Conservation (phyloP, 805 yeast genomes). For the Tetrapisispora arboricola region DNA sequence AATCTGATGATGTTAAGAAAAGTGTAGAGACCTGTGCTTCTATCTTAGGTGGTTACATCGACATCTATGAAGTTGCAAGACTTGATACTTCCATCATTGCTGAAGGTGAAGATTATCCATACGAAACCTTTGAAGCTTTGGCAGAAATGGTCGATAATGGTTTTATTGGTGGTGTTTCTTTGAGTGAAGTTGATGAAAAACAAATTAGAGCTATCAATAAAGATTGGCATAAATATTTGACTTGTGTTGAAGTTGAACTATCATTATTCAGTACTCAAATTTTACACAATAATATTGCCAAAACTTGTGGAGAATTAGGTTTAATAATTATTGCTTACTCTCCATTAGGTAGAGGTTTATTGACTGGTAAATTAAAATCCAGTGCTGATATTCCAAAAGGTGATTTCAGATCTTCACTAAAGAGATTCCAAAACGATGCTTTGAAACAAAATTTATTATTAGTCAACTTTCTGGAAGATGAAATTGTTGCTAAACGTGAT, state of each 20-base stretch:
- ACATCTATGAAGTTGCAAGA: constrained; percentile 65
- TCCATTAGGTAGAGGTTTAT: constrained; percentile 70
- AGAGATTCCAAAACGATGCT: constrained; percentile 51
- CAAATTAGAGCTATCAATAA: constrained; percentile 50
- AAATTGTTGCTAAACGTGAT: constrained; percentile 36
- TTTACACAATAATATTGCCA: constrained; percentile 51
- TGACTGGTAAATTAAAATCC: constrained; percentile 51
- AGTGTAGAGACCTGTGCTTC: constrained; percentile 38
- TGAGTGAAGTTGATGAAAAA: constrained; percentile 60
- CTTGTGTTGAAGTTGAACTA: constrained; percentile 69
- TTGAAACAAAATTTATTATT: constrained; percentile 42
- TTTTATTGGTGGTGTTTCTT: constrained; percentile 55
- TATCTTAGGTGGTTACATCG: constrained; percentile 40
- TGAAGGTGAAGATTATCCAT: constrained; percentile 28
- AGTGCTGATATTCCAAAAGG: constrained; percentile 41
- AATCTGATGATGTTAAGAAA: constrained; percentile 35
- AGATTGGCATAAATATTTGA: constrained; percentile 41
- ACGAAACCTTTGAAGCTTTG: constrained; percentile 48
- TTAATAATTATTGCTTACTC: constrained; percentile 73
- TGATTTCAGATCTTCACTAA: constrained; percentile 43
- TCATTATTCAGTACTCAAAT: constrained; percentile 62
- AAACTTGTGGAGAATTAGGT: constrained; percentile 42
- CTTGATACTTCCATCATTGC: constrained; percentile 35
- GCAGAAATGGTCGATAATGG: constrained; percentile 54
- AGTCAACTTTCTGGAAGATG: constrained; percentile 38